These are phyloP conservation scores for Trichothecium sympodiale DNA, from an alignment of 2,329 filamentous ascomycete genomes.

Conservation along the genomic window DNA sequence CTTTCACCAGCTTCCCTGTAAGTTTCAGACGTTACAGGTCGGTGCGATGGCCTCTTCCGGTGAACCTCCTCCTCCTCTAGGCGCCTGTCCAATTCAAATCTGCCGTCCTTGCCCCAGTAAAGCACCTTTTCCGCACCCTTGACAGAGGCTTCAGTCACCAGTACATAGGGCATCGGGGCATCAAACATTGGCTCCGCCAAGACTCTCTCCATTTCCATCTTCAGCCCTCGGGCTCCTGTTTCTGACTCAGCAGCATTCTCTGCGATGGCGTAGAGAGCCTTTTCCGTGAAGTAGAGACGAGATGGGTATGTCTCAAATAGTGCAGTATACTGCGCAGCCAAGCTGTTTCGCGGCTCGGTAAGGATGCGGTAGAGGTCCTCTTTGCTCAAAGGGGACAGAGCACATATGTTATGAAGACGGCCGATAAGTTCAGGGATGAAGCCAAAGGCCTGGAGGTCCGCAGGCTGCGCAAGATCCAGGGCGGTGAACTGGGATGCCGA, in stretches of 20 bases:
- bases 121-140: conserved; percentile 46
- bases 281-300: conserved; percentile 71
- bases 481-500: conserved; percentile 35
- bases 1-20: conserved; percentile 36
- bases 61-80: conserved; percentile 50
- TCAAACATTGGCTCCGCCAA: conserved; percentile 75
- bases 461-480: conserved; percentile 63
- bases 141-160: conserved; percentile 62
- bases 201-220: conserved; percentile 72
- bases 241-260: conserved; percentile 46
- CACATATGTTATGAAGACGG: conserved; percentile 83
- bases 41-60: conserved; percentile 7
- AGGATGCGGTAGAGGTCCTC: conserved; percentile 71
- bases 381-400: conserved; percentile 63
- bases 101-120: conserved; percentile 60
- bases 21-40: conserved; percentile 24
- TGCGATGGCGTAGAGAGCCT: conserved; percentile 72
- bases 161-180: conserved; percentile 63
- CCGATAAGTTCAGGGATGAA: conserved; percentile 94
- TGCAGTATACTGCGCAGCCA: conserved; percentile 79
- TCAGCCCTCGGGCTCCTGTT: conserved; percentile 70
- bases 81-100: conserved; percentile 57
- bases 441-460: conserved; percentile 73
- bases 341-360: conserved; percentile 81
- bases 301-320: conserved; percentile 74